Base-by-base conservation (phyloP, 2,329 filamentous ascomycete genomes). In the Diaporthe citri region DNA sequence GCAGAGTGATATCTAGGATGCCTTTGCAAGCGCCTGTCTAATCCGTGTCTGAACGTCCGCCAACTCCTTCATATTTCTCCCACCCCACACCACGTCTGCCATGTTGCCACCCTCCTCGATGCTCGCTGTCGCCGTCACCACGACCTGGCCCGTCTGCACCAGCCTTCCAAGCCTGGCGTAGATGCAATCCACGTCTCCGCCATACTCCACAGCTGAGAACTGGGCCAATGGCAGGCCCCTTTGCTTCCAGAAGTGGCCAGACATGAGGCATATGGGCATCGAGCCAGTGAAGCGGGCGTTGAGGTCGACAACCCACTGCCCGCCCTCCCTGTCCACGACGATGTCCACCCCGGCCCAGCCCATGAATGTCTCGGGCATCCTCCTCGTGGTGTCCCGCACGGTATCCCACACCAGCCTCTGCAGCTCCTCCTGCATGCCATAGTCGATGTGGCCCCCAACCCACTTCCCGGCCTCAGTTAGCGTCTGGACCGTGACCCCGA, bases 261-360 rank as follows among this genome's bases (percentile, higher is more conserved):
- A 75, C 78, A 79, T 78, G 74, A 79, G 66, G 71, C 78, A 79
- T 39, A 79, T 78, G 1, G 78, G 78, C 78, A 79, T 79, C 9
- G 78, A 79, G 57, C 78, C 78, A 20, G 78, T 79, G 59, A 79
- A 78, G 5, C 78, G 76, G 9, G 78, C 78, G 31, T 79, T 79
- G n/a, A 79, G 74, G 59, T 79, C 78, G 12, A 79, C 78, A 9
- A 79, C 78, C 74, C 75, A 79, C 59, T 79, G 78, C 69, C 57
- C 72, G 2, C 72, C 73, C 4, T 73, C 59, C 56, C 51, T 72
- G 60, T 78, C 76, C 15, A 76, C 76, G 62, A 79, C 78, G 34
- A 79, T 78, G 71, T 79, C 78, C 34, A 79, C 71, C 4, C 78
- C 78, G 15, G 78, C 78, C 78, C 78, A 79, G 48, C 78, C 78